These are phyloP conservation scores for Backusella mclennaniae DNA, from an alignment of 192 early-diverging fungal species.

Conservation along the genomic window DNA sequence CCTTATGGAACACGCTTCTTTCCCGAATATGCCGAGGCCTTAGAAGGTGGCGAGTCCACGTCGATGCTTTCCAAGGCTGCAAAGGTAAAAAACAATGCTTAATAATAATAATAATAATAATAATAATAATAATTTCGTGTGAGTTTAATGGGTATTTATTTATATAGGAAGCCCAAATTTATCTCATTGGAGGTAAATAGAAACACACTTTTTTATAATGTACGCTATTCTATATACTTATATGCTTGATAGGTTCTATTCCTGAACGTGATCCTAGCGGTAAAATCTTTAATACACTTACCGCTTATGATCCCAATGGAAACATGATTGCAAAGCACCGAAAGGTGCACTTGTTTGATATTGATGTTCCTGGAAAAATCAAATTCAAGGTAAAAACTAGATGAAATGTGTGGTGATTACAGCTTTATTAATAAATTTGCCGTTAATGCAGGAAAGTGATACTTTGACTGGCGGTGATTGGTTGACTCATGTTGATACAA, in stretches of 20 bases:
- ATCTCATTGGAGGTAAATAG: conserved; percentile 68
- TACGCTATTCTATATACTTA: too few species aligned
- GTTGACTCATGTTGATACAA: conserved; percentile 78
- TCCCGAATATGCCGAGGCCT: conserved; percentile 84
- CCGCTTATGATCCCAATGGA: conserved; percentile 70
- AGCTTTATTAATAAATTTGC: background rate
- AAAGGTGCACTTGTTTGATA: conserved; percentile 95
- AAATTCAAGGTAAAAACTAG: conserved; percentile 59
- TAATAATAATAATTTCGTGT: background rate
- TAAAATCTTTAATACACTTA: conserved; percentile 82
- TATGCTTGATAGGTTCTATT: conserved; percentile 62
- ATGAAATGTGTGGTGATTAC: background rate
- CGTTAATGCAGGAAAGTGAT: conserved; percentile 63
- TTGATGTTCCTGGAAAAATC: conserved; percentile 92
- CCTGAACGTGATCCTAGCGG: conserved; percentile 66
- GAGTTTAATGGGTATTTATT: background rate
- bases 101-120: background rate
- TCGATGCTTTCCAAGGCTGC: conserved; percentile 80
- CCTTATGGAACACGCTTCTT: conserved; percentile 95
- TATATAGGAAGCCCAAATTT: conserved; percentile 70
- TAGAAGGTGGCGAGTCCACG: conserved; percentile 69
- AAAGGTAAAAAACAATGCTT: conserved; percentile 36
- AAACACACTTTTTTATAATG: background rate
- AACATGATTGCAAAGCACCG: conserved; percentile 63
- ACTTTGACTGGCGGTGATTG: conserved; percentile 72